These are phyloP conservation scores for Malassezia restricta DNA, from an alignment of 1,284 basidiomycete species.

Conservation along the genomic window DNA sequence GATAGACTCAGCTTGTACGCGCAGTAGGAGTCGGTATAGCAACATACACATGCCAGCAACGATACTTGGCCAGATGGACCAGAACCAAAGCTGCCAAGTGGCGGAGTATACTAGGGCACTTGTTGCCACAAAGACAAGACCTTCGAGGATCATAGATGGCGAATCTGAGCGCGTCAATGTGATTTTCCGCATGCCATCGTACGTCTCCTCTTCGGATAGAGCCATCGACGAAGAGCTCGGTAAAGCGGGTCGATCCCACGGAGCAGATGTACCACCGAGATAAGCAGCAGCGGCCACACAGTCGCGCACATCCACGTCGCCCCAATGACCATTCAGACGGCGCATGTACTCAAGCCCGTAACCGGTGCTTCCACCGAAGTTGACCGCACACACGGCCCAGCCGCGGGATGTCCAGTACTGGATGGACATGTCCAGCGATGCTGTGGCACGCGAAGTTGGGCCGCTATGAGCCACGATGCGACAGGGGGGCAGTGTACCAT, in stretches of 20 bases:
- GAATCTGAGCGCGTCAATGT: constrained; percentile 5
- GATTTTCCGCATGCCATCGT: constrained; percentile 6
- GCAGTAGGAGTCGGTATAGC: neutral
- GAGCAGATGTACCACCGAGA: constrained; percentile 46
- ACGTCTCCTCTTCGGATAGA: constrained; percentile 1
- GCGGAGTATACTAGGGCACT: neutral
- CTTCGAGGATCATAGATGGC: neutral
- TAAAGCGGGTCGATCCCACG: neutral
- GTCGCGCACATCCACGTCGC: constrained; percentile 57
- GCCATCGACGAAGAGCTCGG: neutral
- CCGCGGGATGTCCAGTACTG: constrained; percentile 50
- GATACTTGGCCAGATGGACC: neutral
- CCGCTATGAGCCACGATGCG: constrained; percentile 59
- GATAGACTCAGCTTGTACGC: constrained; percentile 10
- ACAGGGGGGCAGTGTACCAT: constrained; percentile 56
- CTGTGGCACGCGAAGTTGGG: constrained; percentile 51
- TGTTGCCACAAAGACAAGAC: neutral
- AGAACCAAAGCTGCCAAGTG: neutral
- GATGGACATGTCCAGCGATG: constrained; percentile 51
- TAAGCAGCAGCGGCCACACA: constrained; percentile 52
- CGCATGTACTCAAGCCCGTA: constrained; percentile 50
- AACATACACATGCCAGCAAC: neutral
- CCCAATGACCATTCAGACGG: constrained; percentile 57
- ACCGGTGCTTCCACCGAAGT: constrained; percentile 60
- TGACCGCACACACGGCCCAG: constrained; percentile 55